Evolutionary conservation across 2,329 filamentous ascomycete genomes (phyloP).

Genomic region (Talaromyces sp.): DNA sequence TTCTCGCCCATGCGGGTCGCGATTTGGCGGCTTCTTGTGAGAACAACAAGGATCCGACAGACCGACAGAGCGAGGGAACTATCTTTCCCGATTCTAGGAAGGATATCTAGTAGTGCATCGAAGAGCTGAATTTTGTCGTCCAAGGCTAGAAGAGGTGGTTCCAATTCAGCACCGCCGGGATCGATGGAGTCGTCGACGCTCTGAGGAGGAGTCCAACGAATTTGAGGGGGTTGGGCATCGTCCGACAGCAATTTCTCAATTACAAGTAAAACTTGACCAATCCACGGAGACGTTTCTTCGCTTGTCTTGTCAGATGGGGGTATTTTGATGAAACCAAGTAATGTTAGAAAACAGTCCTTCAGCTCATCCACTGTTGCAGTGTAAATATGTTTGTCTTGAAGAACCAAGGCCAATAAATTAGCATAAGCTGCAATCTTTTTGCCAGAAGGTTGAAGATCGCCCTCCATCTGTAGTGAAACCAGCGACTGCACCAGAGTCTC

Average conservation of each 20-base stretch:
- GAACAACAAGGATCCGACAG: conserved; percentile 74
- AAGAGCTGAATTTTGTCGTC: conserved; percentile 69
- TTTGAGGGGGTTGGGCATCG: conserved; percentile 73
- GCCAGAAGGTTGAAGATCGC: conserved; percentile 50
- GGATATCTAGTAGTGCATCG: conserved; percentile 70
- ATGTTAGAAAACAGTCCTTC: conserved; percentile 67
- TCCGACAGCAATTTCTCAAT: conserved; percentile 86
- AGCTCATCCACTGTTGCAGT: conserved; percentile 67
- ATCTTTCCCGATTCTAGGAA: conserved; percentile 84
- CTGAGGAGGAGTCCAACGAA: conserved; percentile 60
- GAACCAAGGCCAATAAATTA: conserved; percentile 79
- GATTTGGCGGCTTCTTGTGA: conserved; percentile 72
- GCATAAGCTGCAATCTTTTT: conserved; percentile 85
- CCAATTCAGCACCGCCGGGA: conserved; percentile 51
- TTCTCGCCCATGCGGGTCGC: conserved; percentile 77
- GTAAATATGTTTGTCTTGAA: conserved; percentile 80
- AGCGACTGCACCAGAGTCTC: conserved; percentile 79
- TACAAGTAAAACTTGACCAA: conserved; percentile 82
- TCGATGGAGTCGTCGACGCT: conserved; percentile 40
- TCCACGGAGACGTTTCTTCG: conserved; percentile 85
- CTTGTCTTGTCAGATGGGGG: conserved; percentile 53
- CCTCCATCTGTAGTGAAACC: conserved; percentile 59
- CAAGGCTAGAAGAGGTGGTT: conserved; percentile 57
- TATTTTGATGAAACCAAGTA: conserved; percentile 74
- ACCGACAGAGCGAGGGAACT: conserved; percentile 77